Evolutionary conservation across 2,329 filamentous ascomycete species (phyloP), one percentile per base, ranked within the genome.

Genomic region (Phyllosticta citribraziliensis): DNA sequence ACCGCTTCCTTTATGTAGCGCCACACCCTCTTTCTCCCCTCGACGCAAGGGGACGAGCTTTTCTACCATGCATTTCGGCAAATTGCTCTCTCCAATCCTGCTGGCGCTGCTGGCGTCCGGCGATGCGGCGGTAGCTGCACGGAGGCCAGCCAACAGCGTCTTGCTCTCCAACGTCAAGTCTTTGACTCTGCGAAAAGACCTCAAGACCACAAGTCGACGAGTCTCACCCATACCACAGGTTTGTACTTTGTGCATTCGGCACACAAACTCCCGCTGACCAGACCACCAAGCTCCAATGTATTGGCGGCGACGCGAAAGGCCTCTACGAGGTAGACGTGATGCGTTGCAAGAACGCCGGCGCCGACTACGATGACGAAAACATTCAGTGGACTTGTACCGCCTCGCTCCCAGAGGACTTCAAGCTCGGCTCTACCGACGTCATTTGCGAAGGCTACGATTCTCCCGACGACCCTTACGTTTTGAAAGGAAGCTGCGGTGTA

Each of bases 331-430:
- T 96, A 64, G 88, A 95, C 67, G 78, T 88, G 12, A 89, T 97
- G 87, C 89, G 91, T 69, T 99, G 93, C 81, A 87, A 82, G 64
- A 97, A 97, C 76, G 82, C 88, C 63, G 94, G 93, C 63, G 79
- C 84, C 30, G 88, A 88, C 63, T 97, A 97, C 78, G 84, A 85
- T 64, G 86, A 94, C 74, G 50, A 57, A 4, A 88, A 96, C 71
- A 82, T 97, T 47, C 87, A 96, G 75, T 99, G 93, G 93, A 89
- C 89, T 27, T 99, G 93, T 75, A 84, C 84, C n/a, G 83, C 84
- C 5, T 77, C 78, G 2, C 72, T 87, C 1, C 84, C 84, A 0
- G 72, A 78, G 11, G 84, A 87, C 65, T 85, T 87, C 74, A 87
- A 87, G 74, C 84, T 97, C 27, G 92, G 90, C 62, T 82, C 83